Percentiles rank a stretch among this genome's conserved stretches.
Conservation (phyloP, 2,329 filamentous ascomycete genomes). For the Diaporthe australafricana region DNA sequence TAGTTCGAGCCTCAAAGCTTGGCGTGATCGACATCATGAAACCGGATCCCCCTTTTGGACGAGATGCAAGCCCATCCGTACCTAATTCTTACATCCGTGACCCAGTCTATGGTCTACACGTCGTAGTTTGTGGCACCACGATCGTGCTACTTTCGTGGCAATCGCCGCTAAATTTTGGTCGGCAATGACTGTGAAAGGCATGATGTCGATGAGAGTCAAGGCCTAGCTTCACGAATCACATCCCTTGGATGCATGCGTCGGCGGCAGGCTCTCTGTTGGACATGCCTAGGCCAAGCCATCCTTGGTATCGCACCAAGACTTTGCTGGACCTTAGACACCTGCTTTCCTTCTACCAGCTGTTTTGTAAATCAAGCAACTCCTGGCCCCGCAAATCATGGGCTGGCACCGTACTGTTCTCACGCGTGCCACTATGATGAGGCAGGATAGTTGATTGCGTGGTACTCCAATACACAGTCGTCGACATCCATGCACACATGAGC, state of each 20-base stretch:
- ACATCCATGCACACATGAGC: neutral
- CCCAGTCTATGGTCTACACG: neutral
- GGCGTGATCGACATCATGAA: slow-evolving; percentile 34
- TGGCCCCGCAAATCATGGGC: too few relatives aligned
- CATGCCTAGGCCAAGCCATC: neutral
- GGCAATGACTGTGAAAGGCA: neutral
- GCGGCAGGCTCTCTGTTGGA: neutral
- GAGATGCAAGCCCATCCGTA: slow-evolving; percentile 17
- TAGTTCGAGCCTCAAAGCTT: slow-evolving; percentile 24
- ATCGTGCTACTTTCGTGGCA: slow-evolving; percentile 15
- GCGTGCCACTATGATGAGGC: too few relatives aligned
- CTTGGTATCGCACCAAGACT: neutral
- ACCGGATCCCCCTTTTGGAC: slow-evolving; percentile 32
- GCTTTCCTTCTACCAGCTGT: neutral
- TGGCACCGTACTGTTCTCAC: neutral
- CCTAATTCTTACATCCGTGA: slow-evolving; percentile 14
- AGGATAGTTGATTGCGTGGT: neutral
- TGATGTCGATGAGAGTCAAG: neutral
- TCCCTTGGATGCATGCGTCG: neutral
- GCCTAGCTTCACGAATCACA: slow-evolving; percentile 5
- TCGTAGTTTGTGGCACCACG: slow-evolving; percentile 10
- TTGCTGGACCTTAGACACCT: neutral
- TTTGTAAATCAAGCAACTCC: neutral
- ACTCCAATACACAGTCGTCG: too few relatives aligned
- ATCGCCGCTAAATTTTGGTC: neutral